These are phyloP conservation scores for Diutina sp. DNA, from an alignment of 1,139 yeast genomes.

Conservation along the genomic window DNA sequence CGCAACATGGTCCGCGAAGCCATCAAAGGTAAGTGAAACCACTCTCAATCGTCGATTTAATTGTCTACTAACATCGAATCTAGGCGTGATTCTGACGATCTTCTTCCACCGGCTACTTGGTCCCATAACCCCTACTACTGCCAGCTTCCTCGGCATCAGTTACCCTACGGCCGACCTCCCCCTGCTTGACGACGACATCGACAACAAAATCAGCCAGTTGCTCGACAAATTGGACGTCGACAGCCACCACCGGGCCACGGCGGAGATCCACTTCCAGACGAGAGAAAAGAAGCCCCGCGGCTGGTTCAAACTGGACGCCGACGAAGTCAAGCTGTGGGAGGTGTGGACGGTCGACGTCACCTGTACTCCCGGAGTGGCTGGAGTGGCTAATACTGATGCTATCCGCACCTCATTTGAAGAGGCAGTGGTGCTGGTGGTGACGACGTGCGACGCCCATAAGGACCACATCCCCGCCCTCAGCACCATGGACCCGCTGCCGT, in stretches of 20 bases:
- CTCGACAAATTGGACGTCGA: constrained; percentile 11
- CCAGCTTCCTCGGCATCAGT: constrained; percentile 29
- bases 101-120: constrained; percentile 66
- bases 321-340: constrained; percentile 23
- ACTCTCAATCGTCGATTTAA: neutral
- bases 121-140: constrained; percentile 41
- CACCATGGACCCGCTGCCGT: constrained; percentile 52
- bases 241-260: neutral
- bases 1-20: constrained; percentile 32
- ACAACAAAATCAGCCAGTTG: constrained; percentile 24
- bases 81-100: constrained; percentile 53
- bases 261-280: constrained; percentile 18
- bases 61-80: constrained; percentile 10
- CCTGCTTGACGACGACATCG: constrained; percentile 32
- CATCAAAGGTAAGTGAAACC: constrained; percentile 24
- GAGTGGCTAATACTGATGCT: constrained; percentile 7
- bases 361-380: constrained; percentile 16
- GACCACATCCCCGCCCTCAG: constrained; percentile 68
- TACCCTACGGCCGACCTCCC: constrained; percentile 34
- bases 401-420: constrained; percentile 24
- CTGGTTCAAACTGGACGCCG: constrained; percentile 28
- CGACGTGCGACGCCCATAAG: constrained; percentile 39
- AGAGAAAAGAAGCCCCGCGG: constrained; percentile 23
- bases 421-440: constrained; percentile 34
- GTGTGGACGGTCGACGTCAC: constrained; percentile 26